Conservation (phyloP, 495 filamentous ascomycete genomes). For the Hypomontagnella monticulosa region DNA sequence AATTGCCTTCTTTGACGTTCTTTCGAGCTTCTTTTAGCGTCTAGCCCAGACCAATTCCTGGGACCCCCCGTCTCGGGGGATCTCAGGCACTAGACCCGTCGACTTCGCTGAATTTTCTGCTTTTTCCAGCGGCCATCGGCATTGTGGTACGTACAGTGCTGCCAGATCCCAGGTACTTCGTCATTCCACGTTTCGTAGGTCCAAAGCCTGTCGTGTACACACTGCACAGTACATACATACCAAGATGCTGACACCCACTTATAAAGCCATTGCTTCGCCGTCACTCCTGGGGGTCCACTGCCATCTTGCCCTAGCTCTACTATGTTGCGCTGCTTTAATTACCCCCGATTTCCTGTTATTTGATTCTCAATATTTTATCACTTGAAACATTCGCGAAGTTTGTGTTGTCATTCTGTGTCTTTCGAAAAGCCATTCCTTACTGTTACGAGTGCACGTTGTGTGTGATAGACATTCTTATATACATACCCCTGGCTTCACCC, state of each 20-base stretch:
- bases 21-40: conserved; percentile 45
- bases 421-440: conserved; percentile 6
- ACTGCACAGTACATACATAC: conserved; percentile 2
- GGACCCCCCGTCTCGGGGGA: conserved; percentile 22
- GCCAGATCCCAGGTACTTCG: conserved; percentile 32
- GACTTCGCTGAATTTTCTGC: conserved; percentile 35
- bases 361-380: conserved; percentile 23
- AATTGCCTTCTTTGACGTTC: conserved; percentile 48
- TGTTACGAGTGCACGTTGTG: conserved; percentile 20
- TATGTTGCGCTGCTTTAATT: conserved; percentile 39
- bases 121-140: conserved; percentile 27
- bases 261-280: conserved; percentile 41
- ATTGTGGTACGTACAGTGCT: conserved; percentile 35
- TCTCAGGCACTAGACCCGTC: conserved; percentile 38
- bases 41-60: conserved; percentile 36
- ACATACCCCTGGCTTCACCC: conserved; percentile 12
- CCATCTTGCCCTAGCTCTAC: conserved; percentile 37
- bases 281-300: conserved; percentile 32
- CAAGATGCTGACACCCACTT: conserved; percentile 38
- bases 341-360: conserved; percentile 41
- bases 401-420: conserved; percentile 11
- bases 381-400: conserved; percentile 22
- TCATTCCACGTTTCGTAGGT: conserved; percentile 24
- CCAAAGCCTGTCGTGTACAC: conserved; percentile 15
- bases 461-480: conserved; percentile 7